Evolutionary conservation across 2,329 filamentous ascomycete genomes (phyloP).

Genomic region (Aspergillus fischeri): DNA sequence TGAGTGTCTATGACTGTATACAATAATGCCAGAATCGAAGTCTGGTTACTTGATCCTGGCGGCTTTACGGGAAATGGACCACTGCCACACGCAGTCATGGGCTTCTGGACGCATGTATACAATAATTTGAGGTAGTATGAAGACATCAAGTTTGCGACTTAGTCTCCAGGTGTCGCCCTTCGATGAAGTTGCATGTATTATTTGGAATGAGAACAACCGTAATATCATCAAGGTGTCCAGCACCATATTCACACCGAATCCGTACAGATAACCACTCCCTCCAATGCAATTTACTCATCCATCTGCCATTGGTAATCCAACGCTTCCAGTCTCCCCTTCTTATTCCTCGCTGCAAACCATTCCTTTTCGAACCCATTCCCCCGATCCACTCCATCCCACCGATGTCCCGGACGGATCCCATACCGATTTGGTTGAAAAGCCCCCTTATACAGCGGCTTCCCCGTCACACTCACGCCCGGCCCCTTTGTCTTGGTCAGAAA

Average conservation of each 20-base stretch:
- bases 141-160: not conserved
- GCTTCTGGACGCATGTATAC: not conserved
- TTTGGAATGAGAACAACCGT: not conserved
- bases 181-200: not conserved
- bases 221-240: not conserved
- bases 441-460: conserved; percentile 70
- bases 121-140: not conserved
- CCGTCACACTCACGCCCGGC: conserved; percentile 44
- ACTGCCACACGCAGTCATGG: not conserved
- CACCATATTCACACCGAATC: not conserved
- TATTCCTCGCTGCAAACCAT: conserved; percentile 84
- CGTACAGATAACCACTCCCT: not conserved
- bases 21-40: too few species aligned
- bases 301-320: conserved; percentile 94
- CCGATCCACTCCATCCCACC: conserved; percentile 96
- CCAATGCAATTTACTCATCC: conserved; percentile 60
- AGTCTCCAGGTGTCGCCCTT: not conserved
- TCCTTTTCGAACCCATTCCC: conserved; percentile 91
- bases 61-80: too few species aligned
- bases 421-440: conserved; percentile 86
- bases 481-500: conserved; percentile 60
- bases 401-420: conserved; percentile 83
- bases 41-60: too few species aligned
- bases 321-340: conserved; percentile 68
- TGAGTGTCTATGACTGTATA: too few species aligned